Conservation (phyloP, 106 monocot species). For the Ottelia alismoides region DNA sequence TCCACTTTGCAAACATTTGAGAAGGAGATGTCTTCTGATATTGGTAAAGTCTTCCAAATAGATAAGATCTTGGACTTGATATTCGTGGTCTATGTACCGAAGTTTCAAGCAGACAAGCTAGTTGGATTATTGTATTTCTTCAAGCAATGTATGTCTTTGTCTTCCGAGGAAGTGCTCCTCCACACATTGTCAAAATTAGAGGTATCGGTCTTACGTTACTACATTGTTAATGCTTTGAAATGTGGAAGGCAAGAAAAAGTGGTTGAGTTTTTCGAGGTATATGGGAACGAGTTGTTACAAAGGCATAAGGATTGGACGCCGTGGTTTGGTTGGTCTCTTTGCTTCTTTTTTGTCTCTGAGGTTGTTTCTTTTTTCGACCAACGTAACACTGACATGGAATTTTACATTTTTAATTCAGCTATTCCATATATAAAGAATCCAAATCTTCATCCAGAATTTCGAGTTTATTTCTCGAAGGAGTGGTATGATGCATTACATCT, state of each 20-base stretch:
- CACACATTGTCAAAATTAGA: conserved; percentile 66
- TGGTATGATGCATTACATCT: conserved; percentile 78
- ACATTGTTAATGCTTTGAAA: conserved; percentile 74
- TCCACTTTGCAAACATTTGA: conserved; percentile 68
- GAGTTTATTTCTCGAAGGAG: conserved; percentile 90
- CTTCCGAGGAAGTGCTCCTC: conserved; percentile 45
- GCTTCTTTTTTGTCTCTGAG: neutral
- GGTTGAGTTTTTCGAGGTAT: conserved; percentile 57
- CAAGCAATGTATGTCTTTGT: conserved; percentile 66
- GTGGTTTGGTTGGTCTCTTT: conserved; percentile 74
- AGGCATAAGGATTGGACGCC: conserved; percentile 75
- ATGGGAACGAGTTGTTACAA: conserved; percentile 71
- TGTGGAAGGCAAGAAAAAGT: conserved; percentile 74
- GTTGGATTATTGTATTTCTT: conserved; percentile 62
- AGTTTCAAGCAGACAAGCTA: conserved; percentile 70
- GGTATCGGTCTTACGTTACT: conserved; percentile 62
- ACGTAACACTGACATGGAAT: neutral
- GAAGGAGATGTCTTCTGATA: conserved; percentile 66
- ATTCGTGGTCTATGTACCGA: conserved; percentile 74
- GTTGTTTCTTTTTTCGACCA: neutral
- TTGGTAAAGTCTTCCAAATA: conserved; percentile 83
- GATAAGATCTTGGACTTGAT: conserved; percentile 85
- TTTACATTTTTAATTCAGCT: conserved; percentile 61
- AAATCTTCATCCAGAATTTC: conserved; percentile 75
- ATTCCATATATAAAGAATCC: conserved; percentile 91